Evolutionary conservation across 345 rosid species (phyloP).

Genomic region (Citrus trifoliata): DNA sequence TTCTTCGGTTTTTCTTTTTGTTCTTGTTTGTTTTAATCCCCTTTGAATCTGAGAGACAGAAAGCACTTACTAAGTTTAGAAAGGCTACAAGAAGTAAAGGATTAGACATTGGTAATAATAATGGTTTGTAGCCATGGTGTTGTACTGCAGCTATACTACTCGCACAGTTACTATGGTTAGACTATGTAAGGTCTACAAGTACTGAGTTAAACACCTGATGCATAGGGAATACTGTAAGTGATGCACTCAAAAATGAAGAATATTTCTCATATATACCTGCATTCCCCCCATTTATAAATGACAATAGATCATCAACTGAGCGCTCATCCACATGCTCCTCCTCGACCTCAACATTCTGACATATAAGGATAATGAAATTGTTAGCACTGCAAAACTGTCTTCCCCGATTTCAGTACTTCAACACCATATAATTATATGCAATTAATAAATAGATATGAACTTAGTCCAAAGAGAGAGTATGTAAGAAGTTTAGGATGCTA

Average conservation of each 20-base stretch:
- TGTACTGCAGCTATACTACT: not conserved
- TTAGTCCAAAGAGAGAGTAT: not conserved
- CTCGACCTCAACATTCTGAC: slow-evolving; percentile 51
- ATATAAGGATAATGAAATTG: slow-evolving; percentile 16
- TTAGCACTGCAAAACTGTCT: not conserved
- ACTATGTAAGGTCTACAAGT: not conserved
- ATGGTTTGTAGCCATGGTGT: not conserved
- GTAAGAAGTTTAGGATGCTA: not conserved
- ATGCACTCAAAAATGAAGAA: not conserved
- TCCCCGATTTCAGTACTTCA: not conserved
- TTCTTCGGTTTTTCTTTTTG: slow-evolving; percentile 56
- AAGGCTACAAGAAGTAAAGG: not conserved
- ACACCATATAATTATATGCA: not conserved
- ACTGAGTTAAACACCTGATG: not conserved
- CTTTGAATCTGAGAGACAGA: slow-evolving; percentile 42
- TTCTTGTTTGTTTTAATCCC: slow-evolving; percentile 37
- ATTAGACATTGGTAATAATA: not conserved
- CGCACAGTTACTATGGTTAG: not conserved
- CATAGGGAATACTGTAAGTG: not conserved
- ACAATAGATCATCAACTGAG: slow-evolving; percentile 64
- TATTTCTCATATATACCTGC: slow-evolving; percentile 31
- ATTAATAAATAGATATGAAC: not conserved
- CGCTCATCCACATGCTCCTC: slow-evolving; percentile 63
- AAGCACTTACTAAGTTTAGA: slow-evolving; percentile 6
- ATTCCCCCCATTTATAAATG: slow-evolving; percentile 60